Evolutionary conservation across 768 basidiomycete genomes (phyloP), one percentile per base, ranked within the genome.

Genomic region (Piloderma croceum): DNA sequence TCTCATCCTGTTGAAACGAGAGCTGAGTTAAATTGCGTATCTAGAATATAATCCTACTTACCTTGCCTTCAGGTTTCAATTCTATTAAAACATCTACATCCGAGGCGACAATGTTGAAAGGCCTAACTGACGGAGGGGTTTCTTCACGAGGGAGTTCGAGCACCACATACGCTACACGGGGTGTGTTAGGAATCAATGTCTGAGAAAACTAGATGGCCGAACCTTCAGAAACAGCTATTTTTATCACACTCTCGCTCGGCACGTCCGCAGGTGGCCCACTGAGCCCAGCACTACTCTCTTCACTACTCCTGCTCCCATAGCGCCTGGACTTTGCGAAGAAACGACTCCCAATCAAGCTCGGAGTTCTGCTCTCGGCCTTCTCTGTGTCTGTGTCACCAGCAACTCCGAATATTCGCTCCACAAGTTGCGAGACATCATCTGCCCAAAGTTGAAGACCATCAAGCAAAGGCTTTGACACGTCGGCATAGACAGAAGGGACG

Each of bases 391-490:
- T 49, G 20, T 58, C 58, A 24, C 43, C 46, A 12, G 52, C 40
- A 15, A 49, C 46, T 13, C 48, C 49, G 10, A 64, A 59, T 5
- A 67, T 60, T 12, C 64, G 69, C 38, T 85, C 84, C 3, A 83
- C 51, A 37, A 83, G 71, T 51, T 86, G 89, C n/a, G 80, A 65
- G 20, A 81, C 57, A 54, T 97, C 92, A 54, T 99, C 96, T 6
- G 81, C 82, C 71, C 85, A 89, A 52, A 82, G 83, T 58, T 97
- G 91, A 13, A 98, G 58, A 10, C 77, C 76, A 54, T 97, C 90
- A 6, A 92, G 60, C 2, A 67, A 45, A 5, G 63, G 53, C 58
- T 97, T 94, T 7, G 76, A 69, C 35, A 90, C 50, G 27, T 75
- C 63, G 9, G 73, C 57, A 50, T 76, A 64, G n/a, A 85, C 59